A percentile compares a stretch with the other conserved stretches of the same genome.
These are phyloP conservation scores for Candida quercuum DNA, from an alignment of 805 yeast genomes.

Conservation along the genomic window DNA sequence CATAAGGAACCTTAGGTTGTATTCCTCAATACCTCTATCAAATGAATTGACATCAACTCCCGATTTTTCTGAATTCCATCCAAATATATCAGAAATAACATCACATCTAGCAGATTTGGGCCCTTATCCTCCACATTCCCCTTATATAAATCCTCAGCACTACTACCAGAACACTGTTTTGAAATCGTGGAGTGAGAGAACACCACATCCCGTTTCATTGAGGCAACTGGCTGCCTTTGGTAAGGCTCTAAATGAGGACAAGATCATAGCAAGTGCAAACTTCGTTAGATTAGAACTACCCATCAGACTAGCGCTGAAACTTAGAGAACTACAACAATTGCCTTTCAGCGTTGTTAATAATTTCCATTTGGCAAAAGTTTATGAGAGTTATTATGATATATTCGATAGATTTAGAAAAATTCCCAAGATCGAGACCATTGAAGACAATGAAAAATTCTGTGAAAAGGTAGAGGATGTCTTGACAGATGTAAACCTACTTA, in stretches of 20 bases:
- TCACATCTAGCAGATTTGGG: constrained; percentile 30
- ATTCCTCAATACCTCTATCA: background rate
- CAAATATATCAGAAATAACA: constrained; percentile 27
- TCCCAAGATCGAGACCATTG: constrained; percentile 58
- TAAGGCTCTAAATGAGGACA: constrained; percentile 65
- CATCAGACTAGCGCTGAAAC: constrained; percentile 73
- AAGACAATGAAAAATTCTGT: constrained; percentile 75
- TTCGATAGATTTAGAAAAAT: constrained; percentile 80
- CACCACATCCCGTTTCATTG: constrained; percentile 88
- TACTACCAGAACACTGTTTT: constrained; percentile 79
- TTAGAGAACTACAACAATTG: constrained; percentile 70
- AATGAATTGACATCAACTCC: constrained; percentile 16
- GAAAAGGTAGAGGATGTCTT: constrained; percentile 55
- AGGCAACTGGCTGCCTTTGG: constrained; percentile 89
- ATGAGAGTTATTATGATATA: constrained; percentile 83
- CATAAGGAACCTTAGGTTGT: background rate
- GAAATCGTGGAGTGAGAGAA: constrained; percentile 52
- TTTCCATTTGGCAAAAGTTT: constrained; percentile 79
- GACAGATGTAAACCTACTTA: constrained; percentile 70
- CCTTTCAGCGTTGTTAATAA: constrained; percentile 85
- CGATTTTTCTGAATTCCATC: constrained; percentile 31
- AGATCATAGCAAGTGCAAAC: constrained; percentile 77
- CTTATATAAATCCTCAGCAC: constrained; percentile 60
- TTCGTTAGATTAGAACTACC: constrained; percentile 86
- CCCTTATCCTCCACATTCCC: constrained; percentile 36